Base-by-base conservation (phyloP, 306 rosid species). In the Malus asiatica region DNA sequence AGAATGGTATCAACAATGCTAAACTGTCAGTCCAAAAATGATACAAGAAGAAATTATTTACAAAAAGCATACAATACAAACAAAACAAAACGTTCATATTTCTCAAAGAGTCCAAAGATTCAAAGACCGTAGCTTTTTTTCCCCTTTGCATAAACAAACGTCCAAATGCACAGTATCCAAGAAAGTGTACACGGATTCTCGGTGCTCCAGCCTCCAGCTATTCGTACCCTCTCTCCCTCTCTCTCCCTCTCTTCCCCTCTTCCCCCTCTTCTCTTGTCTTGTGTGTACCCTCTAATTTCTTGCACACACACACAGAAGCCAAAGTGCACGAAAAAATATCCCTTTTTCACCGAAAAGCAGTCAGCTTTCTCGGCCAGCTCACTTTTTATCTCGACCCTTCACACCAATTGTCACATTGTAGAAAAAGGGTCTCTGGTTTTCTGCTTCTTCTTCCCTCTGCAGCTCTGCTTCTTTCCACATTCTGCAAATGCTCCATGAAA, bases 1-100 rank as follows among this genome's bases (percentile, higher is more conserved):
- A 42, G 1, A 9, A 0, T 7, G 2, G 12, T 42, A 42, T 42
- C 45, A 42, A 42, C 3, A 42, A 42, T 42, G 45, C 45, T 0
- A 42, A 58, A 58, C 30, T 29, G 5, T 16, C 9, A 20, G 55
- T 48, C 3, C 7, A 51, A 32, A 22, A 71, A 53, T 33, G 32
- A 20, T 55, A 61, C 22, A 8, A 4, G 19, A 4, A 8, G 12
- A 13, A 15, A 23, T 30, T 15, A 38, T 15, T 18, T 23, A 15
- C 18, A 4, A 23, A 9, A 4, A 87, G 44, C 32, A 79, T 62
- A 42, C 79, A 86, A 88, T 85, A 87, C 10, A 77, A 73, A 86
- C 88, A 88, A 89, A 88, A 85, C 79, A 75, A 83, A 89, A 91
- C 93, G 89, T 87, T 84, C 92, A 85, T 79, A 83, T 77, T 82